Base-by-base conservation (phyloP, 495 filamentous ascomycete genomes). In the Evernia prunastri region DNA sequence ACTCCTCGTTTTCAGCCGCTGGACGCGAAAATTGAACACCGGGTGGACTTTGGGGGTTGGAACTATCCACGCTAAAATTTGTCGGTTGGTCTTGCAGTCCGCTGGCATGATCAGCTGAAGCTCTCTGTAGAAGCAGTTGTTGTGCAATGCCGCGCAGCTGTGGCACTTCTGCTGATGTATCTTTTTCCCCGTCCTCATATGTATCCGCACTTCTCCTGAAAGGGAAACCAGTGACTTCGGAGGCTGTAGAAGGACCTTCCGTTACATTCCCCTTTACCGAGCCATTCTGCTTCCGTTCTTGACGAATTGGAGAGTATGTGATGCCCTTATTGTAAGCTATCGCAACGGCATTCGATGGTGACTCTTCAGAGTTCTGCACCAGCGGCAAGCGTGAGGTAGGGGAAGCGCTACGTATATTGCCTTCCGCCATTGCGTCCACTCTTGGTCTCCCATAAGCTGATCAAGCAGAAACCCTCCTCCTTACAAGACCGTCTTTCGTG, bases 1-100 rank as follows among this genome's bases (percentile, higher is more conserved):
- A 69, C 33, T 77, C 76, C 60, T 78, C 76, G 29, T 67, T 74
- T 40, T 81, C 74, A 17, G 68, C 72, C 42, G 85, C 78, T 60
- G 82, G 73, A 35, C 78, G 79, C 37, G 77, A 78, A 68, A 90
- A 90, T 66, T 90, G 87, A 17, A 90, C 87, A 66, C 82, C 88
- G 25, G 79, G 81, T 56, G 82, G 75, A 29, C 78, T 77, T 12
- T 81, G 78, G 2, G 79, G 75, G 33, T 77, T 79, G 25, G 75
- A 73, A n/a, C 74, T 63, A 27, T 76, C 78, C 12, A 72, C 31
- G 42, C 35, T 49, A 20, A 53, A 18, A 23, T 18, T 36, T 35
- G 35, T 53, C 42, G n/a, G 42, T 59, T 33, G 56, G 13, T 42
- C 56, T 49, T 51, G 42, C 35, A 5, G 1, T 40, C 37, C 54